Conservation (phyloP, 2,329 filamentous ascomycete genomes). For the Monilinia fructigena region DNA sequence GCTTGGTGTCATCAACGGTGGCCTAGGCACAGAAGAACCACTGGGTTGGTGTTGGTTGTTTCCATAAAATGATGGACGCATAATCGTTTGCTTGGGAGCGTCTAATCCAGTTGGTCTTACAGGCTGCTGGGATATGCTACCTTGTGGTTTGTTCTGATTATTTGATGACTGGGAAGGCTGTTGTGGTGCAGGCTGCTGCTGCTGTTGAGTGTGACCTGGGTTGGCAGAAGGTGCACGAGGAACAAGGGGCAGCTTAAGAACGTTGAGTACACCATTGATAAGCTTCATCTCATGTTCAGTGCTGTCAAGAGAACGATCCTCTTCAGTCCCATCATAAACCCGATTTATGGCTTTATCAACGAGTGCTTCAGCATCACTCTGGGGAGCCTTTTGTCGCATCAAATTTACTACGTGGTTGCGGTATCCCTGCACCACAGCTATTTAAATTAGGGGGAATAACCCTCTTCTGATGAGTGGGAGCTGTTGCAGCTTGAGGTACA, state of each 20-base stretch:
- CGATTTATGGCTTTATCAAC: constrained; percentile 39
- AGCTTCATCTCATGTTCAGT: constrained; percentile 33
- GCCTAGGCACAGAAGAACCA: constrained; percentile 33
- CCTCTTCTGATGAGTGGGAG: background rate
- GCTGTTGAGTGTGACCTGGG: constrained; percentile 12
- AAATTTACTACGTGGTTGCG: constrained; percentile 29
- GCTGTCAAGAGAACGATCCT: constrained; percentile 31
- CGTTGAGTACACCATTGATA: constrained; percentile 30
- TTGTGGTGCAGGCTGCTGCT: constrained; percentile 16
- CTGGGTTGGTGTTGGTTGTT: constrained; percentile 31
- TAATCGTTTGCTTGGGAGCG: constrained; percentile 32
- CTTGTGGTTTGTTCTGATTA: constrained; percentile 32
- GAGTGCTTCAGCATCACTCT: constrained; percentile 33
- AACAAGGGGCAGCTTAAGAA: constrained; percentile 15
- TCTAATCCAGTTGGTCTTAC: constrained; percentile 27
- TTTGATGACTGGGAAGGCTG: constrained; percentile 25
- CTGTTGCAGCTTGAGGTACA: background rate
- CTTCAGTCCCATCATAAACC: constrained; percentile 33
- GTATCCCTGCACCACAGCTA: constrained; percentile 33
- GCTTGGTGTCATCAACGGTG: constrained; percentile 36
- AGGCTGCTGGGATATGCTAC: constrained; percentile 27
- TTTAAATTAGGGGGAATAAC: background rate
- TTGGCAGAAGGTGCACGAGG: constrained; percentile 10
- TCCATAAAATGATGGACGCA: constrained; percentile 36
- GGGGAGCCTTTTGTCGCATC: constrained; percentile 27